phyloP scores from a whole-genome alignment of 306 rosid genomes.

The Quercus glauca region DNA sequence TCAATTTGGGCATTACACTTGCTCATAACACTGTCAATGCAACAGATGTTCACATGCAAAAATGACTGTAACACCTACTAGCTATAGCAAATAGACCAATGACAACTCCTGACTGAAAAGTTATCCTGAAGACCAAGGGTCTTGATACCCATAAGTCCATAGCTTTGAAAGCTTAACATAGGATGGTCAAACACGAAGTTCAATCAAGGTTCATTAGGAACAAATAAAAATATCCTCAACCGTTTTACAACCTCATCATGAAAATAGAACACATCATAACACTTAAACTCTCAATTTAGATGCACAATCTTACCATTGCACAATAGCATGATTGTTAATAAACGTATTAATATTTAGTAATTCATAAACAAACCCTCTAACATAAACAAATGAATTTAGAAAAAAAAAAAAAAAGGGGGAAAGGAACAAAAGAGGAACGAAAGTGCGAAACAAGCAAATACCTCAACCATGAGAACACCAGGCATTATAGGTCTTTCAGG shows the following conservation, averaged over 20 bases:
- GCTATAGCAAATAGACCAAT: too few species aligned
- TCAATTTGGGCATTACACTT: too few species aligned
- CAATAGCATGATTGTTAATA: neutral
- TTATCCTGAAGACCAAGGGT: neutral
- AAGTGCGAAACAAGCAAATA: neutral
- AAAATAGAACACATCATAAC: neutral
- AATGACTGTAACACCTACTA: too few species aligned
- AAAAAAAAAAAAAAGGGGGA: neutral
- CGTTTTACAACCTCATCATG: neutral
- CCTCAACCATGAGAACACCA: conserved; percentile 64
- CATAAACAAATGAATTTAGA: neutral
- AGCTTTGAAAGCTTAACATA: neutral
- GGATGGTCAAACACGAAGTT: neutral
- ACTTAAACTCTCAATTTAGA: neutral
- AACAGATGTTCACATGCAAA: too few species aligned
- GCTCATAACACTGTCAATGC: too few species aligned
- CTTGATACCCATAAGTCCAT: neutral
- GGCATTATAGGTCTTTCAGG: conserved; percentile 62
- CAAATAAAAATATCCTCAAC: neutral
- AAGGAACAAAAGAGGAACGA: neutral
- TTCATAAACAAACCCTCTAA: neutral
- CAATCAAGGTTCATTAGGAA: neutral
- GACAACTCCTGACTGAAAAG: neutral
- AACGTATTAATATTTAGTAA: neutral
- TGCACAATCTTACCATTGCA: neutral